Evolutionary conservation across 345 rosid species (phyloP).

Genomic region (Camelina hispida): DNA sequence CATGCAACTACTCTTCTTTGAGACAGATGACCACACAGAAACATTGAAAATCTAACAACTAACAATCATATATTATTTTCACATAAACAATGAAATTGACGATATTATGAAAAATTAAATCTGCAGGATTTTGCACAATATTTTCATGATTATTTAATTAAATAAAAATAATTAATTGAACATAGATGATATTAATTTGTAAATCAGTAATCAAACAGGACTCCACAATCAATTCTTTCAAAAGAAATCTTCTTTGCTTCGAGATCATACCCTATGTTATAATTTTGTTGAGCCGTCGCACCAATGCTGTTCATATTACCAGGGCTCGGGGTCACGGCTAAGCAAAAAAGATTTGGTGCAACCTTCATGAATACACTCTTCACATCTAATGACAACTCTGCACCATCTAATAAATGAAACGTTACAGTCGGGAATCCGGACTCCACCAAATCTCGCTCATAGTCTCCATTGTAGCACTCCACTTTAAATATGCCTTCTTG

Average conservation of each 20-base stretch:
- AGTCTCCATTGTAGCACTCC: slow-evolving; percentile 26
- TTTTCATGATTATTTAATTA: background rate
- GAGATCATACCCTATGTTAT: slow-evolving; percentile 32
- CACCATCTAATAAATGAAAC: slow-evolving; percentile 26
- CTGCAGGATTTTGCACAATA: background rate
- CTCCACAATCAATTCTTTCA: slow-evolving; percentile 29
- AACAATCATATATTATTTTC: background rate
- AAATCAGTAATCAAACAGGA: slow-evolving; percentile 15
- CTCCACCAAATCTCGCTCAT: slow-evolving; percentile 13
- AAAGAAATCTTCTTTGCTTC: background rate
- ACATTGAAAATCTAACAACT: background rate
- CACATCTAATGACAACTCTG: slow-evolving; percentile 22
- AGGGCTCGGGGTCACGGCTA: background rate
- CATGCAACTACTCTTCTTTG: no score
- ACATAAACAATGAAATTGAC: background rate
- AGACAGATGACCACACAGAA: no score
- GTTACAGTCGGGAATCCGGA: slow-evolving; percentile 27
- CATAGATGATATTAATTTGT: background rate
- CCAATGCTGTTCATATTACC: slow-evolving; percentile 6
- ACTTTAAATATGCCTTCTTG: background rate
- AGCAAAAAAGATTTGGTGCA: slow-evolving; percentile 1
- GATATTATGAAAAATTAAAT: background rate
- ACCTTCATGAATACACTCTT: background rate
- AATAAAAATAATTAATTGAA: background rate
- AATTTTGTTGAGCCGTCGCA: slow-evolving; percentile 26